A percentile compares a stretch with the other conserved stretches of the same genome.
phyloP scores from a whole-genome alignment of 352 stramenopile species.

The Globisporangium iwayamae region DNA sequence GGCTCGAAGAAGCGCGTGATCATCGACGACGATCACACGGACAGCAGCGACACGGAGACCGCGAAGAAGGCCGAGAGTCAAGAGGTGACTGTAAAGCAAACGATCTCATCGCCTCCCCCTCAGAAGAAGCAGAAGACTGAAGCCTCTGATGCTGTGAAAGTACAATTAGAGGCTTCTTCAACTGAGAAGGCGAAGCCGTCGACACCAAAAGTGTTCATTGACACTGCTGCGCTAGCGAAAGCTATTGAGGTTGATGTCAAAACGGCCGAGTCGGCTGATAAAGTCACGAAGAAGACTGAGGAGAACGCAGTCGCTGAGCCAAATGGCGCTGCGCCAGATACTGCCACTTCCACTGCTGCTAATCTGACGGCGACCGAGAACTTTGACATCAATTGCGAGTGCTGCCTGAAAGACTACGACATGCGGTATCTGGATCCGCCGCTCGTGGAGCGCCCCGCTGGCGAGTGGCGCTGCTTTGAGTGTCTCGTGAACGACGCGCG shows the following conservation, averaged over 20 bases:
- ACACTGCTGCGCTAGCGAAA: not conserved
- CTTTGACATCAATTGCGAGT: conserved; percentile 78
- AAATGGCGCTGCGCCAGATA: not conserved
- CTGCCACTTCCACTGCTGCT: conserved; percentile 5
- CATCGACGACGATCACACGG: conserved; percentile 57
- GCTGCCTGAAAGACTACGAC: conserved; percentile 79
- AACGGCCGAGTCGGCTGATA: conserved; percentile 17
- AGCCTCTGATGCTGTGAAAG: not conserved
- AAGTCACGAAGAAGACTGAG: conserved; percentile 5
- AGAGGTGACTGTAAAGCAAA: conserved; percentile 7
- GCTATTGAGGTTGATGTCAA: conserved; percentile 13
- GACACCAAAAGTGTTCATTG: not conserved
- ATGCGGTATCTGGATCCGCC: conserved; percentile 82
- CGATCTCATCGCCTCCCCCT: conserved; percentile 4
- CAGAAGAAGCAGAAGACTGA: conserved; percentile 19
- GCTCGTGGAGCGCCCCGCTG: conserved; percentile 61
- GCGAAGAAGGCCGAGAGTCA: conserved; percentile 5
- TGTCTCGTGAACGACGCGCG: conserved; percentile 85
- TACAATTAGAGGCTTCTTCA: not conserved
- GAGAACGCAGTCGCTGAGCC: not conserved
- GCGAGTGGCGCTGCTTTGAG: conserved; percentile 86
- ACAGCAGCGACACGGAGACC: conserved; percentile 37
- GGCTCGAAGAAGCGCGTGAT: conserved; percentile 54
- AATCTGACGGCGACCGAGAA: conserved; percentile 24
- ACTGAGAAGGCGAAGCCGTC: not conserved